Evolutionary conservation across 1,284 basidiomycete species (phyloP).

Genomic region (Moniliophthora roreri): DNA sequence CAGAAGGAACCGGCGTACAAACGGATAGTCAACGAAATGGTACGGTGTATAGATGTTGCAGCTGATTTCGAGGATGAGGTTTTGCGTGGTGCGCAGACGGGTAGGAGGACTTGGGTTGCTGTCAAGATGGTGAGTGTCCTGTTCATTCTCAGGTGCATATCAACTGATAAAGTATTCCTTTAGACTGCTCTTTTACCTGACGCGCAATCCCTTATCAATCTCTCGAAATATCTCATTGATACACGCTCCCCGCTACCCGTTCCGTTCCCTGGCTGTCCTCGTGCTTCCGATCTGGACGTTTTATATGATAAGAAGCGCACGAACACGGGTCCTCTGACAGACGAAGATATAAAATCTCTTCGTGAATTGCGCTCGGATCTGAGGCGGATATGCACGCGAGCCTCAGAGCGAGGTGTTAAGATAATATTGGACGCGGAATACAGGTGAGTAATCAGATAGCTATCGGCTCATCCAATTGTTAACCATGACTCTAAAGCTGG

Average conservation of each 20-base stretch:
- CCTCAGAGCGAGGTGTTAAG: slow-evolving; percentile 57
- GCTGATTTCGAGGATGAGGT: slow-evolving; percentile 73
- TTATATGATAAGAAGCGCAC: slow-evolving; percentile 25
- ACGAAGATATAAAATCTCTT: slow-evolving; percentile 59
- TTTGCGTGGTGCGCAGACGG: slow-evolving; percentile 30
- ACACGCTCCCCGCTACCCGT: slow-evolving; percentile 37
- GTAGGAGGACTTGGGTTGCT: slow-evolving; percentile 79
- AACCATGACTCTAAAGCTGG: slow-evolving; percentile 43
- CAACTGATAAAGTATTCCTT: neutral
- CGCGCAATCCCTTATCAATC: slow-evolving; percentile 50
- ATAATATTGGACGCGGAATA: slow-evolving; percentile 86
- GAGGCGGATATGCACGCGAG: slow-evolving; percentile 56
- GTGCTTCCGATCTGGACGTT: slow-evolving; percentile 48
- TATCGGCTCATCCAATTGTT: neutral
- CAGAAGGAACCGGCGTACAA: slow-evolving; percentile 44
- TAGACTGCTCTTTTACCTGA: slow-evolving; percentile 65
- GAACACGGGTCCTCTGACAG: slow-evolving; percentile 35
- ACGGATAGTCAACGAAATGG: slow-evolving; percentile 68
- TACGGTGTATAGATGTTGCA: slow-evolving; percentile 72
- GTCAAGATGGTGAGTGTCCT: slow-evolving; percentile 65
- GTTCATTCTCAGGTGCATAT: neutral
- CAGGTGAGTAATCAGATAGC: slow-evolving; percentile 39
- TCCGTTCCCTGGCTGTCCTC: slow-evolving; percentile 67
- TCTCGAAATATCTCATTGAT: slow-evolving; percentile 53
- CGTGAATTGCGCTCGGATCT: slow-evolving; percentile 62